Evolutionary conservation across 345 rosid genomes (phyloP).

Genomic region (Triadica sebifera): DNA sequence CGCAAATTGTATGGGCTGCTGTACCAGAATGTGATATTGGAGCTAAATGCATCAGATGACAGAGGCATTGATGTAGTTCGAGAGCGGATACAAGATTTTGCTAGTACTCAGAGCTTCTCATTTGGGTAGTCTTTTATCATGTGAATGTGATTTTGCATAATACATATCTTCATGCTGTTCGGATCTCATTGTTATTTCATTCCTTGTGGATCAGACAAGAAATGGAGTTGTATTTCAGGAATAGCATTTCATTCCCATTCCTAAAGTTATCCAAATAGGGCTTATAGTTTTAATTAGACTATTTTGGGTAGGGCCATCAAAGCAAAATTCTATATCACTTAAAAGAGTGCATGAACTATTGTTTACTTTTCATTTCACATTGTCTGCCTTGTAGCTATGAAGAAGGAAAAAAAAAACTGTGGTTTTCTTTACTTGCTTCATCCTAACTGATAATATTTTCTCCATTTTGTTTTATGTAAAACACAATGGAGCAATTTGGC

Average conservation of each 20-base stretch:
- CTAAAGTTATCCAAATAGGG: neutral
- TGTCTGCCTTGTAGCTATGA: neutral
- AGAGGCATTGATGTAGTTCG: constrained; percentile 95
- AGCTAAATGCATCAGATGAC: constrained; percentile 93
- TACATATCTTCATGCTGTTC: neutral
- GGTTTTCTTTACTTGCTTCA: neutral
- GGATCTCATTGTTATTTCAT: neutral
- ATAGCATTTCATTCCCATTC: neutral
- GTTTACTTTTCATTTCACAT: neutral
- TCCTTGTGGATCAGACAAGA: neutral
- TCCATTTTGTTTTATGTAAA: too few relatives aligned
- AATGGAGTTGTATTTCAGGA: neutral
- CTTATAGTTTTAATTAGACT: neutral
- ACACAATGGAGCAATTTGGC: too few relatives aligned
- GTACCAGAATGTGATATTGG: constrained; percentile 89
- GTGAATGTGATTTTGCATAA: neutral
- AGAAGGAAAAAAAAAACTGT: neutral
- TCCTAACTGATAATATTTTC: too few relatives aligned
- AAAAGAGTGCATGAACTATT: neutral
- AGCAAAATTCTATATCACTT: neutral
- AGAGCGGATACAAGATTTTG: constrained; percentile 92
- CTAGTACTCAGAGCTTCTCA: constrained; percentile 97
- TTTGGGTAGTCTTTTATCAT: constrained; percentile 44
- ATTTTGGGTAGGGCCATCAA: neutral
- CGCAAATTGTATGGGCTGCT: constrained; percentile 87